These are phyloP conservation scores for Pseudodiploospora longispora DNA, from an alignment of 2,329 filamentous ascomycete species.

Conservation along the genomic window DNA sequence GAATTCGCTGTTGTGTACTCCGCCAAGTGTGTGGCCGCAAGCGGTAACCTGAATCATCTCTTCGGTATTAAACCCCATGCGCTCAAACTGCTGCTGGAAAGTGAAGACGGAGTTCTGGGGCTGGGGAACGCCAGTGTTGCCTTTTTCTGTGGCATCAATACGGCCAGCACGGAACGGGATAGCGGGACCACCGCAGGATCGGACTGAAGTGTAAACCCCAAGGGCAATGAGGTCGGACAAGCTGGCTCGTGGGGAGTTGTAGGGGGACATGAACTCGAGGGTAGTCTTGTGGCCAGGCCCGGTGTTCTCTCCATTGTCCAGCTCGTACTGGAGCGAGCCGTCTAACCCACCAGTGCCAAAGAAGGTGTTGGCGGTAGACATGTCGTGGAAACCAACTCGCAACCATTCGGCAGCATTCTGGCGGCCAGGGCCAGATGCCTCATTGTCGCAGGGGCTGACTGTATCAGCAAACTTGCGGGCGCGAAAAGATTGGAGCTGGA, in stretches of 20 bases:
- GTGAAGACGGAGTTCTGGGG: constrained; percentile 45
- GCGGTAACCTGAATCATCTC: constrained; percentile 55
- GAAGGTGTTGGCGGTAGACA: constrained; percentile 44
- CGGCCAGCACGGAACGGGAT: constrained; percentile 47
- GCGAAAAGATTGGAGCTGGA: constrained; percentile 46
- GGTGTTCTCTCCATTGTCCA: constrained; percentile 46
- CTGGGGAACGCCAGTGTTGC: constrained; percentile 44
- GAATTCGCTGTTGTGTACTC: constrained; percentile 48
- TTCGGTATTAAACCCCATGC: constrained; percentile 46
- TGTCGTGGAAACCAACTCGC: constrained; percentile 54
- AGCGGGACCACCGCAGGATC: constrained; percentile 49
- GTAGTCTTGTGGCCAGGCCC: constrained; percentile 48
- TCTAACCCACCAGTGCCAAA: constrained; percentile 47
- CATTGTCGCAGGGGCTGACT: constrained; percentile 48
- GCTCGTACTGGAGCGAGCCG: constrained; percentile 52
- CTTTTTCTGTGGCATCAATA: constrained; percentile 42
- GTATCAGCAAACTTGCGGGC: constrained; percentile 47
- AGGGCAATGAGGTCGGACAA: constrained; percentile 51
- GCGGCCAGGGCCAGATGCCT: constrained; percentile 45
- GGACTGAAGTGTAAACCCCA: constrained; percentile 49
- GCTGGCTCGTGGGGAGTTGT: constrained; percentile 40
- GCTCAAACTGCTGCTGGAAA: constrained; percentile 46
- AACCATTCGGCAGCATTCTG: constrained; percentile 55
- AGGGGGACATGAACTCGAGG: constrained; percentile 45
- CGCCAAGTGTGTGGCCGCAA: constrained; percentile 54